Base-by-base conservation (phyloP, 352 stramenopile genomes). In the Pythium rhizo-oryzae region DNA sequence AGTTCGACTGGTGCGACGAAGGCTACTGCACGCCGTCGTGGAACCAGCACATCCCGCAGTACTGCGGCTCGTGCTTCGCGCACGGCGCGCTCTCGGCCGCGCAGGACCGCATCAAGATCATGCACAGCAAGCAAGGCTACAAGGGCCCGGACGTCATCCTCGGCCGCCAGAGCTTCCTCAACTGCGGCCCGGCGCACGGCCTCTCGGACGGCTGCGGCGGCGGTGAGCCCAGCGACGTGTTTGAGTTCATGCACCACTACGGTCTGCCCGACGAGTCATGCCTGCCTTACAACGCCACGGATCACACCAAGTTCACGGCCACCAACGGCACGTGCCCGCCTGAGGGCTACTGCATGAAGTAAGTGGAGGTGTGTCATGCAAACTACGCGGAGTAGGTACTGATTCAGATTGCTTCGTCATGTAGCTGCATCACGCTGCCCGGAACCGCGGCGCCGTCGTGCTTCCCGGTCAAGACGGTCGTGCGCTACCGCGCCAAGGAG, bases 1-100 rank as follows among this genome's bases (percentile, higher is more conserved):
- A 77, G 19, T 97, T 98, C 65, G 92, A 96, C 71, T 99, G 97
- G 96, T 93, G 86, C 62, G 86, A 94, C 62, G 75, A 71, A 12
- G 84, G 86, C 30, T 90, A 85, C 64, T 92, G 84, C 59, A 82
- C 89, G 49, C 81, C 84, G 15, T 91, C 84, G 64, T 94, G 86
- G 85, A 92, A 92, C 70, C 84, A 94, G 66, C 86, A 94, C 62
- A 91, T 92, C 28, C 86, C 86, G 30, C 81, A 90, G 65, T 97
- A 96, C 72, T 97, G 91, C 64, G 89, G 89, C 33, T 94, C 88
- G 39, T 96, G 88, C 71, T 96, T 82, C 54, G 86, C 82, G 0
- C 90, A 96, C 57, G 80, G 84, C 28, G 79, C 85, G 23, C 84
- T 92, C 70, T 90, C 83, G 19, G 90, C 79, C 12, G 82, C 82